Conservation (phyloP, 148 eudicot species). For the Tetragonia tetragonoides region DNA sequence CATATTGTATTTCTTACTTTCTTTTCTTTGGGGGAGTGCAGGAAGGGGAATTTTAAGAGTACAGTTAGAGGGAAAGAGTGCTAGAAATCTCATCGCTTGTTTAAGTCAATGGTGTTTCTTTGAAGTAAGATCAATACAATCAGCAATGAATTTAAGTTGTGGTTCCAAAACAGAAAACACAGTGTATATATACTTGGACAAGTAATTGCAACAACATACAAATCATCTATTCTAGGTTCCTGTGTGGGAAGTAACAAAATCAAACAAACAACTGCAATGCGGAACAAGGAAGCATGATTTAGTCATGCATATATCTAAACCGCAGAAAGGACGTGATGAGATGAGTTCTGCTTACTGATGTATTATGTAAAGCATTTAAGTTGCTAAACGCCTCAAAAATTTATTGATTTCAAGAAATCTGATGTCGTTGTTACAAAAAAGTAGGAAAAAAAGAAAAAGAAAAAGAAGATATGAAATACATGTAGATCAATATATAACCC, state of each 20-base stretch:
- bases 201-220: neutral
- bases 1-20: neutral
- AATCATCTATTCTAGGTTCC: neutral
- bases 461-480: conserved; percentile 5
- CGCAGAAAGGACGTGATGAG: neutral
- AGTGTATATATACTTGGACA: neutral
- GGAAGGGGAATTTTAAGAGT: too few species aligned
- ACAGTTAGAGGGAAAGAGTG: neutral
- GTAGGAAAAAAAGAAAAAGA: neutral
- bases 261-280: neutral
- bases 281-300: neutral
- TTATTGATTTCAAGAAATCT: conserved; percentile 22
- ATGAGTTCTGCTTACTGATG: neutral
- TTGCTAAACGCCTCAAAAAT: conserved; percentile 10
- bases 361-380: neutral
- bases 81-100: neutral
- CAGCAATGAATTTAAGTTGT: neutral
- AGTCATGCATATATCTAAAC: neutral
- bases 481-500: conserved; percentile 9
- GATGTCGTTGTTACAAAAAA: conserved; percentile 23
- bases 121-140: neutral
- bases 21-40: neutral
- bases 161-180: neutral
- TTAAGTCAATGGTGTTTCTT: neutral
- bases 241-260: neutral